Evolutionary conservation across 192 early-diverging fungal genomes (phyloP), one percentile per base, ranked within the genome.

Genomic region (Mortierella antarctica): DNA sequence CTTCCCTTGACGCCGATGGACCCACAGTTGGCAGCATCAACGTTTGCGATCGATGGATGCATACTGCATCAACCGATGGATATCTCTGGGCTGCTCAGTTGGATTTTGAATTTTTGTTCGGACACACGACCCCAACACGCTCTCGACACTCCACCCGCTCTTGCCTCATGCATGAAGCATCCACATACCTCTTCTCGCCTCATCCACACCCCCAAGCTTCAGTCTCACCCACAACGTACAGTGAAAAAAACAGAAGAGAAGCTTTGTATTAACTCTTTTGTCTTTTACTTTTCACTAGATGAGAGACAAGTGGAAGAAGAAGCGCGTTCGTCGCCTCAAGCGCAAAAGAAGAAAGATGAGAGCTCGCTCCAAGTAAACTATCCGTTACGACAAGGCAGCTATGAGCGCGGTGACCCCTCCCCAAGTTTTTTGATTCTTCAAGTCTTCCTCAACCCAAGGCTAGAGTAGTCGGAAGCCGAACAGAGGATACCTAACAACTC

Each of bases 281-380:
- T 13, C 17, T 41, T 42, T 7, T 65, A 7, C n/a, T 44, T 15
- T 2, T 14, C 45, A 42, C 14, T 73, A 82, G 72, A 82, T 82
- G 80, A 82, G 80, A 82, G 80, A 67, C 63, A 82, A 82, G 80
- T 82, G 80, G 80, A 82, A 82, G 65, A 82, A 82, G 67, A 82
- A 82, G 67, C 71, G 80, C 71, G 72, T 73, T 65, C 71, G 80
- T 70, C 71, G 80, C 62, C 80, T 82, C 62, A 82, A 82, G 59
- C 80, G 80, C 58, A 82, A 82, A 70, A 82, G 80, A 82, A 82
- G 80, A 82, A 82, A 82, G 56, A 82, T 82, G 80, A 61, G 80
- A 62, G 80, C 80, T 82, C 71, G 80, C 56, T 82, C 80, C 67
- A 82, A 82, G 66, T 74, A 74, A 62, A 55, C 41, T 31, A 31